These are phyloP conservation scores for Boletales sp. DNA, from an alignment of 768 basidiomycete species.

Conservation along the genomic window DNA sequence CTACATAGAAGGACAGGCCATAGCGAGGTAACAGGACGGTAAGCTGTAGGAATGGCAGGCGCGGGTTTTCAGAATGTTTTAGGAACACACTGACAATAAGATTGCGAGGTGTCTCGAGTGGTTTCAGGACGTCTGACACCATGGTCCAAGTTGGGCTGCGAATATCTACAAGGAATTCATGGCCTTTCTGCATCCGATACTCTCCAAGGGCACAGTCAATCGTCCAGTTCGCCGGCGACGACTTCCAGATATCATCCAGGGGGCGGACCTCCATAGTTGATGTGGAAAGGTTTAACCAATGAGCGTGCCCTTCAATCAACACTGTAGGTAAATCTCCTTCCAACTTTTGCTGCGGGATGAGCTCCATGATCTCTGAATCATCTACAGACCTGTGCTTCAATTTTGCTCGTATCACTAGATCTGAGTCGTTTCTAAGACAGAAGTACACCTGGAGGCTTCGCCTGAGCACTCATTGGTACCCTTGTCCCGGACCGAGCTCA, in stretches of 20 bases:
- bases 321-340: conserved; percentile 22
- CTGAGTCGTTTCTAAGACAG: neutral
- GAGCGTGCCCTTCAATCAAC: conserved; percentile 20
- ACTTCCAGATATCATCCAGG: conserved; percentile 19
- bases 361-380: conserved; percentile 8
- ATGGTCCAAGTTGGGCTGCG: conserved; percentile 25
- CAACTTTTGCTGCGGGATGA: conserved; percentile 23
- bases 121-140: conserved; percentile 19
- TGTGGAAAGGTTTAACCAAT: conserved; percentile 28
- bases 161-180: conserved; percentile 23
- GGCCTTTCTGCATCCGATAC: conserved; percentile 5
- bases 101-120: conserved; percentile 18
- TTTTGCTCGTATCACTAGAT: conserved; percentile 15
- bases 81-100: conserved; percentile 16
- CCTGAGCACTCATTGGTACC: neutral
- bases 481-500: neutral
- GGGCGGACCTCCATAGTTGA: conserved; percentile 27
- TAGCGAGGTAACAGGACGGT: conserved; percentile 38
- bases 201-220: conserved; percentile 7
- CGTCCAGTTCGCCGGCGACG: conserved; percentile 25
- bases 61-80: neutral
- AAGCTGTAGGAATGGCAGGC: conserved; percentile 9
- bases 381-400: neutral
- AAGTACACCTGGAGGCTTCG: conserved; percentile 10
- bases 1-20: conserved; percentile 38